phyloP scores from a whole-genome alignment of 345 rosid species.

The Luvunga scandens region DNA sequence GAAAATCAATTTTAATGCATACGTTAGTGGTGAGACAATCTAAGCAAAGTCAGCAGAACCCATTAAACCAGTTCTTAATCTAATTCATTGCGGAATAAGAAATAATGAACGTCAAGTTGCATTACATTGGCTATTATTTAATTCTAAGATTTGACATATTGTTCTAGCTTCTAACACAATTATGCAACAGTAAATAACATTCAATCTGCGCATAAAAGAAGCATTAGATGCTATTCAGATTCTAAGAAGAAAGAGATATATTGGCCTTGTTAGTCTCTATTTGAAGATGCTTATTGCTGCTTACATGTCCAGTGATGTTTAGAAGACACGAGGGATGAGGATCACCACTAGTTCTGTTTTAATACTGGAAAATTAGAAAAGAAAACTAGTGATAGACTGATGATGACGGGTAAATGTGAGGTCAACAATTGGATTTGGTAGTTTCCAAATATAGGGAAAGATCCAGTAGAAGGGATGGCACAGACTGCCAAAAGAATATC shows the following conservation, averaged over 20 bases:
- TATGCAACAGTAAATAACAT: neutral
- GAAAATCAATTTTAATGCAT: neutral
- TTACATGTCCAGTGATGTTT: neutral
- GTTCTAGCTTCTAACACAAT: constrained; percentile 9
- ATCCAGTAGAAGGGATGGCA: neutral
- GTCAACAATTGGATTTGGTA: neutral
- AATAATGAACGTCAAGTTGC: neutral
- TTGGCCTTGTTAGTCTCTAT: constrained; percentile 8
- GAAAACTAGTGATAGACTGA: neutral
- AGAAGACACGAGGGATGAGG: neutral
- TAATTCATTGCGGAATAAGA: neutral
- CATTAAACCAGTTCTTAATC: neutral
- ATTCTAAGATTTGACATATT: constrained; percentile 15
- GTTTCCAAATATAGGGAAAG: neutral
- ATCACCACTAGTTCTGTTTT: neutral
- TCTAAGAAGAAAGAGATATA: neutral
- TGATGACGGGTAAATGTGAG: neutral
- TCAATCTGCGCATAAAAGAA: neutral
- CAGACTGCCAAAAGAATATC: neutral
- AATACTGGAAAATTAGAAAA: neutral
- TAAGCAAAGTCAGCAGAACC: neutral
- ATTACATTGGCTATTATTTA: neutral
- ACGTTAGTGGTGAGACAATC: neutral
- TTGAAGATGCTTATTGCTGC: constrained; percentile 14
- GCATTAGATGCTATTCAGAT: constrained; percentile 19